A percentile compares a stretch with the other conserved stretches of the same genome.
Conservation (phyloP, 2,329 filamentous ascomycete species). For the Alternaria longipes region DNA sequence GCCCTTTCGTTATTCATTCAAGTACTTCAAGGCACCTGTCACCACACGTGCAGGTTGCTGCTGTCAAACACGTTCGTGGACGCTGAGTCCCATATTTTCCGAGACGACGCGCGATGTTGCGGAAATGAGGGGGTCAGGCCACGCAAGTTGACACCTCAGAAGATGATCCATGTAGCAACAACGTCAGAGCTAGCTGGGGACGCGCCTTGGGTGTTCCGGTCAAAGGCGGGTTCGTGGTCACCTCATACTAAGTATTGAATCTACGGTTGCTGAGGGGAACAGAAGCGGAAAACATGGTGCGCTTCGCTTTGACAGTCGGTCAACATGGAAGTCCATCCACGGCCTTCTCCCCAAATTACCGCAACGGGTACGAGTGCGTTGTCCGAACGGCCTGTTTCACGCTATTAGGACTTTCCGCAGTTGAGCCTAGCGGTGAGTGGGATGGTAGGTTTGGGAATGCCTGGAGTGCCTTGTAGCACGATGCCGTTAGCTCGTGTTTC, state of each 20-base stretch:
- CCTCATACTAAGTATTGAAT: not conserved
- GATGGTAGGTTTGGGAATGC: constrained; percentile 1
- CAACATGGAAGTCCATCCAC: not conserved
- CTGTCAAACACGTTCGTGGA: not conserved
- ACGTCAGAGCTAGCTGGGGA: constrained; percentile 1
- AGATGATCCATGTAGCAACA: constrained; percentile 3
- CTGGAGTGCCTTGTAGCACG: not conserved
- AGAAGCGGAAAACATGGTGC: not conserved
- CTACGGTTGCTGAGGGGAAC: constrained; percentile 3
- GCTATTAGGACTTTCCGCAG: not conserved
- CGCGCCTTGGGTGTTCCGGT: not conserved
- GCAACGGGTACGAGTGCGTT: constrained; percentile 1
- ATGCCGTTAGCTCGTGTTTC: constrained; percentile 10
- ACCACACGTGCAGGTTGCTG: constrained; percentile 6
- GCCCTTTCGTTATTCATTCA: not conserved
- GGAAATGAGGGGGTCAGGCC: constrained; percentile 20
- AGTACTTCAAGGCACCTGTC: not conserved
- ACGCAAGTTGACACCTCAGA: constrained; percentile 14
- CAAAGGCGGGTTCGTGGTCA: not conserved
- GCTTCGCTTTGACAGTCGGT: not conserved
- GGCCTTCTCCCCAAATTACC: not conserved
- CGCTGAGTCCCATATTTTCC: not conserved
- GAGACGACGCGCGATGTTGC: constrained; percentile 8
- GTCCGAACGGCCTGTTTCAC: constrained; percentile 4
- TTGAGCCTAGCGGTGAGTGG: constrained; percentile 1